phyloP scores from a whole-genome alignment of 176 grass and related monocot species.

The Eragrostis nindensis region DNA sequence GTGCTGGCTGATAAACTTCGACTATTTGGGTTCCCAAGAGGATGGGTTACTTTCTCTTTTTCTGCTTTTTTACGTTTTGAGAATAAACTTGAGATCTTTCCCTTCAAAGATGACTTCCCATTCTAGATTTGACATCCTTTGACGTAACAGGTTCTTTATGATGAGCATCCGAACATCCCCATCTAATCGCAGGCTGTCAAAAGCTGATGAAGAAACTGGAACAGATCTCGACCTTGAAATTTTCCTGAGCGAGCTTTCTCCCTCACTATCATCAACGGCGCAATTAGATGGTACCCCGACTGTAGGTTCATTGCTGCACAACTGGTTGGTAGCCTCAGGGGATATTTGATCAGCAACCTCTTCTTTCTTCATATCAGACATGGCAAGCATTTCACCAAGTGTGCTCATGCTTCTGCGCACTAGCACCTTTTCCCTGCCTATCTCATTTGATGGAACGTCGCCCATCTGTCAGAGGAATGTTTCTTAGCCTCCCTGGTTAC shows the following conservation, averaged over 20 bases:
- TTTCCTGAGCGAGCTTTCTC: conserved; percentile 46
- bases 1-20: conserved; percentile 8
- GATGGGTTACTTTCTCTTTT: conserved; percentile 61
- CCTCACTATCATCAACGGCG: conserved; percentile 23
- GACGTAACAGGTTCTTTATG: conserved; percentile 31
- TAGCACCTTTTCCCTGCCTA: conserved; percentile 43
- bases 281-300: conserved; percentile 52
- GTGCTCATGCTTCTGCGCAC: conserved; percentile 84
- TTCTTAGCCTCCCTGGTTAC: conserved; percentile 89
- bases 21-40: conserved; percentile 31
- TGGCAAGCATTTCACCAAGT: conserved; percentile 94
- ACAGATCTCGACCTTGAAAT: conserved; percentile 88
- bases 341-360: conserved; percentile 29
- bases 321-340: conserved; percentile 18
- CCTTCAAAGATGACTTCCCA: conserved; percentile 76
- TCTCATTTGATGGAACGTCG: conserved; percentile 64
- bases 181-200: conserved; percentile 60
- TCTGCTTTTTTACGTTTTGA: conserved; percentile 64
- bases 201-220: conserved; percentile 75
- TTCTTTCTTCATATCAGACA: conserved; percentile 82
- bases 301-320: conserved; percentile 52
- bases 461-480: conserved; percentile 82
- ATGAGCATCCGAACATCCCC: conserved; percentile 50
- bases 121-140: conserved; percentile 57
- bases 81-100: conserved; percentile 85